These are phyloP conservation scores for Dryas drummondii DNA, from an alignment of 306 rosid species.

Conservation along the genomic window DNA sequence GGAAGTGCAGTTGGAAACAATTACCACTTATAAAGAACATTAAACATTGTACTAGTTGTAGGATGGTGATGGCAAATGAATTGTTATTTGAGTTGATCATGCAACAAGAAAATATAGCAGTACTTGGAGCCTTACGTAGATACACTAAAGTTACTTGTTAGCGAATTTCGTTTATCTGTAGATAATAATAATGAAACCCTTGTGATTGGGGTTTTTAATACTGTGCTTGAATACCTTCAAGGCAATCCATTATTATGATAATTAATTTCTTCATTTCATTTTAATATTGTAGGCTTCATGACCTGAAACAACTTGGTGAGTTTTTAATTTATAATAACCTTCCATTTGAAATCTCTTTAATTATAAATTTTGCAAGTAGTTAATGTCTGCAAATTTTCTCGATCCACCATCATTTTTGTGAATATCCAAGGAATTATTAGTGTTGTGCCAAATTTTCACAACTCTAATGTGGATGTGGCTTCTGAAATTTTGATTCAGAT, in stretches of 20 bases:
- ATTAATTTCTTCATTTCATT: neutral
- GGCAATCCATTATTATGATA: slow-evolving; percentile 64
- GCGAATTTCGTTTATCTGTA: neutral
- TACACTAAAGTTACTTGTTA: neutral
- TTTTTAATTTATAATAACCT: neutral
- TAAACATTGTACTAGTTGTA: neutral
- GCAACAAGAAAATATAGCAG: neutral
- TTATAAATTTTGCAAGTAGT: neutral
- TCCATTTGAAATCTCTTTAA: neutral
- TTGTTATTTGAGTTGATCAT: neutral
- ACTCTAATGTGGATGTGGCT: neutral
- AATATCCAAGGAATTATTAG: neutral
- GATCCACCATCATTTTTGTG: neutral
- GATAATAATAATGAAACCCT: neutral
- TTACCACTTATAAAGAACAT: neutral
- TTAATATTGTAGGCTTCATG: slow-evolving; percentile 74
- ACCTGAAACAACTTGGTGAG: slow-evolving; percentile 93
- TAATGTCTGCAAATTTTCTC: neutral
- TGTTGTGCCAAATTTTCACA: neutral
- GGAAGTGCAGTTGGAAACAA: too few species aligned
- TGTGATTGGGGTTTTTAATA: slow-evolving; percentile 11
- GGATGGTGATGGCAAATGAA: neutral
- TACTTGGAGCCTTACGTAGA: too few species aligned
- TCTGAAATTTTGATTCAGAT: neutral
- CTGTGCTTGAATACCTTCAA: slow-evolving; percentile 84